phyloP scores from a whole-genome alignment of 2,329 filamentous ascomycete genomes.

The Pezicula carpinea region DNA sequence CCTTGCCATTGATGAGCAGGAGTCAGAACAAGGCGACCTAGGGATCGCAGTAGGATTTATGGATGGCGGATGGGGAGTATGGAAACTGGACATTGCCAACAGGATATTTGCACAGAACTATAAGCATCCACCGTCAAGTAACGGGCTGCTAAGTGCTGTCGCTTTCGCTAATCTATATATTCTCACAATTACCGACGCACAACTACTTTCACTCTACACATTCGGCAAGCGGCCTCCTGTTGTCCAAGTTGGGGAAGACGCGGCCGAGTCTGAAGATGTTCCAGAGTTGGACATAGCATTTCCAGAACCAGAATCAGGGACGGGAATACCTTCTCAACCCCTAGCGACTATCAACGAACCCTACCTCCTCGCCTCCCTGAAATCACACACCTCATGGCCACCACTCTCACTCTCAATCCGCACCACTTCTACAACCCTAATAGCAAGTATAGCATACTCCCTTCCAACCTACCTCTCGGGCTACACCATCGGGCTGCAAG shows the following conservation, averaged over 20 bases:
- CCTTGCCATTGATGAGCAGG: constrained; percentile 58
- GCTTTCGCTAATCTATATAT: constrained; percentile 73
- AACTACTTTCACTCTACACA: constrained; percentile 72
- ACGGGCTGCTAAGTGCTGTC: constrained; percentile 55
- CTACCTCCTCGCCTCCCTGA: constrained; percentile 68
- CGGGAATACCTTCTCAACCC: not conserved
- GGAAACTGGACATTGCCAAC: constrained; percentile 48
- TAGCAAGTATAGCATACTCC: constrained; percentile 85
- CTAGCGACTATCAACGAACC: constrained; percentile 1
- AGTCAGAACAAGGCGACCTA: constrained; percentile 38
- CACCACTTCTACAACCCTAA: constrained; percentile 55
- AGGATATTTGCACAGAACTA: constrained; percentile 20
- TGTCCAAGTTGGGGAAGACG: constrained; percentile 5
- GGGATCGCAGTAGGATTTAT: constrained; percentile 66
- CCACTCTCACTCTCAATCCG: constrained; percentile 81
- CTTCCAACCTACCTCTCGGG: constrained; percentile 71
- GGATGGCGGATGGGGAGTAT: constrained; percentile 69
- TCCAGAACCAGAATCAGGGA: not conserved
- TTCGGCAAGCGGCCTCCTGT: constrained; percentile 34
- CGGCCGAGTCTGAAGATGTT: constrained; percentile 1
- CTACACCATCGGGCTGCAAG: constrained; percentile 91
- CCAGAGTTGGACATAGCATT: not conserved
- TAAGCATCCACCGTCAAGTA: constrained; percentile 21
- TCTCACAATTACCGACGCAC: constrained; percentile 70
- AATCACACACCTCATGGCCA: constrained; percentile 72